phyloP scores from a whole-genome alignment of 2,329 filamentous ascomycete genomes.

The Colletotrichum destructivum region DNA sequence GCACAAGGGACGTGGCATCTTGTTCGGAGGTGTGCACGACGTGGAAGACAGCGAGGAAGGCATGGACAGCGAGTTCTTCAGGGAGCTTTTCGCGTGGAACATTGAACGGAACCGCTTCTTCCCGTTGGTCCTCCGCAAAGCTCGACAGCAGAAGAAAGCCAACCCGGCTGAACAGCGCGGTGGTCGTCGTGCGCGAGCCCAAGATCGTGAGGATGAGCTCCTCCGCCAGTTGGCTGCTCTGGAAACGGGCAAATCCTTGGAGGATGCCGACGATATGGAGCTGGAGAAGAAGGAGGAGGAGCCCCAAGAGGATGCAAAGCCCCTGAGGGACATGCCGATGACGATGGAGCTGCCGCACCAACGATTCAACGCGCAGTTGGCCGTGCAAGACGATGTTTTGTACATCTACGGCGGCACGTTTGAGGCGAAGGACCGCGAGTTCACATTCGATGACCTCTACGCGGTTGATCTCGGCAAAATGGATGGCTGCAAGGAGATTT shows the following conservation, averaged over 20 bases:
- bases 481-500: slow-evolving; percentile 93
- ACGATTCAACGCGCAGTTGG: slow-evolving; percentile 91
- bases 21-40: slow-evolving; percentile 96
- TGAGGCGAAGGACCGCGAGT: slow-evolving; percentile 95
- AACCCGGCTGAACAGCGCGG: slow-evolving; percentile 70
- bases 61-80: slow-evolving; percentile 98
- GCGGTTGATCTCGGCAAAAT: slow-evolving; percentile 94
- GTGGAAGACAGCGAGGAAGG: slow-evolving; percentile 93
- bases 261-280: slow-evolving; percentile 65
- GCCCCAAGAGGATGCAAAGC: slow-evolving; percentile 69
- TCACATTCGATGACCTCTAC: slow-evolving; percentile 95
- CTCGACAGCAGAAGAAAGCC: slow-evolving; percentile 77
- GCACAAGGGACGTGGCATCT: slow-evolving; percentile 92
- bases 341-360: slow-evolving; percentile 89
- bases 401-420: slow-evolving; percentile 97
- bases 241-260: slow-evolving; percentile 79
- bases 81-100: slow-evolving; percentile 92
- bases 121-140: slow-evolving; percentile 82
- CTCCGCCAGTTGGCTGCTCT: slow-evolving; percentile 88
- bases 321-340: slow-evolving; percentile 74
- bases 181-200: slow-evolving; percentile 79
- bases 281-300: slow-evolving; percentile 64
- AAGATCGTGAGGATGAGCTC: slow-evolving; percentile 93
- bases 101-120: slow-evolving; percentile 97
- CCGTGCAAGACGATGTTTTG: slow-evolving; percentile 91